Conservation (phyloP, 129 eudicot genomes). For the Helianthus tuberosus region DNA sequence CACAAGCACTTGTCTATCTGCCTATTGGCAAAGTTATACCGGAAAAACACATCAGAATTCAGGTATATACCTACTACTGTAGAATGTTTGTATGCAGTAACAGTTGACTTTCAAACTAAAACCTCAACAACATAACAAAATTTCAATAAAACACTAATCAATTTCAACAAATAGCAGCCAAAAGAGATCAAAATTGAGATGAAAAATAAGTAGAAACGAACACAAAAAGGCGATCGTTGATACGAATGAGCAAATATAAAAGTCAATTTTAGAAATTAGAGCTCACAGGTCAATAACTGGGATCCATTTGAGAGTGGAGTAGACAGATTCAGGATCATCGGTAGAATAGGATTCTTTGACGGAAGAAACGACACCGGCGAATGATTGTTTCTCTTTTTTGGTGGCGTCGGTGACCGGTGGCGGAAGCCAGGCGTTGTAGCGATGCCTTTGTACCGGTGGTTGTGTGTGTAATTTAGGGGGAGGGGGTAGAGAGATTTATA, state of each 20-base stretch:
- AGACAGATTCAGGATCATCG: conserved; percentile 91
- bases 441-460: conserved; percentile 62
- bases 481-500: not conserved
- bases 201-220: conserved; percentile 4
- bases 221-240: conserved; percentile 23
- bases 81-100: not conserved
- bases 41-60: conserved; percentile 5
- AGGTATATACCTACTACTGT: not conserved
- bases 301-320: conserved; percentile 87
- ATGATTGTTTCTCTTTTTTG: conserved; percentile 71
- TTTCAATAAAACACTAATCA: not conserved
- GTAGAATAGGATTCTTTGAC: conserved; percentile 56
- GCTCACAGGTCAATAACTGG: conserved; percentile 88
- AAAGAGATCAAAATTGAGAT: not conserved
- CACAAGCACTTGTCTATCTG: not conserved
- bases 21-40: not conserved
- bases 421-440: conserved; percentile 93
- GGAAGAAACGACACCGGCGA: conserved; percentile 67
- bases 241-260: not conserved
- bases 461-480: not conserved
- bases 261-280: not conserved
- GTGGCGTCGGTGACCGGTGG: conserved; percentile 89
- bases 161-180: conserved; percentile 8
- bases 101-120: conserved; percentile 18
- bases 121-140: not conserved